A percentile compares a stretch with the other conserved stretches of the same genome.
phyloP scores from a whole-genome alignment of 2,329 filamentous ascomycete species.

The Tolypocladium album region DNA sequence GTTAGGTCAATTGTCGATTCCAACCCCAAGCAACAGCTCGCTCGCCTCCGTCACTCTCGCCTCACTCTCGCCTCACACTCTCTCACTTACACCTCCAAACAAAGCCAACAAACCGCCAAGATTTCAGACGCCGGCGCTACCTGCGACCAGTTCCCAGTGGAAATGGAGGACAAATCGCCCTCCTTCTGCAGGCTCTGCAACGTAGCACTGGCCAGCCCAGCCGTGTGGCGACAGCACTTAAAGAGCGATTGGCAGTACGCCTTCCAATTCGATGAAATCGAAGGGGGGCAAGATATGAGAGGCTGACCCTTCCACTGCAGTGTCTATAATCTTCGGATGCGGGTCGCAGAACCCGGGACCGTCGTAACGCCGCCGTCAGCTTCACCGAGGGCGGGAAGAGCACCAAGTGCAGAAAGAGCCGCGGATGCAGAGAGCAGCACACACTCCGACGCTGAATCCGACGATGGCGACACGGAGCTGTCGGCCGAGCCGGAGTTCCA shows the following conservation, averaged over 20 bases:
- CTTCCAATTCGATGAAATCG: neutral
- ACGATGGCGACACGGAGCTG: conserved; percentile 1
- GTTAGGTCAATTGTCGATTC: neutral
- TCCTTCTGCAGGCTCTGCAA: neutral
- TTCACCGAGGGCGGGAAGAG: neutral
- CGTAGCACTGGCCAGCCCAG: neutral
- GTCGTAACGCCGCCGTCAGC: conserved; percentile 4
- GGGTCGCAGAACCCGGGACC: conserved; percentile 10
- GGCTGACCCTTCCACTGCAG: conserved; percentile 2
- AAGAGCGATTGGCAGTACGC: neutral
- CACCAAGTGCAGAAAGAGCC: neutral
- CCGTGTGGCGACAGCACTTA: neutral
- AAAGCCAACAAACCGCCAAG: neutral
- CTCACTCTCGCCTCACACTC: neutral
- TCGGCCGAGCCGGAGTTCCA: conserved; percentile 11
- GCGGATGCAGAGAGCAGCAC: neutral
- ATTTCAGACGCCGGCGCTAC: neutral
- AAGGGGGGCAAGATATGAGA: neutral
- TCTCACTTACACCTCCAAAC: neutral
- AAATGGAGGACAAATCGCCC: neutral
- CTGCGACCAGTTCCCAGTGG: neutral
- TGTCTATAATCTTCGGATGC: conserved; percentile 13
- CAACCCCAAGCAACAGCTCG: neutral
- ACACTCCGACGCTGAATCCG: neutral
- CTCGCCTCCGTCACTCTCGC: neutral